A percentile compares a stretch with the other conserved stretches of the same genome.
These are phyloP conservation scores for Yamadazyma kanchanaburiensis DNA, from an alignment of 1,139 yeast genomes.

Conservation along the genomic window DNA sequence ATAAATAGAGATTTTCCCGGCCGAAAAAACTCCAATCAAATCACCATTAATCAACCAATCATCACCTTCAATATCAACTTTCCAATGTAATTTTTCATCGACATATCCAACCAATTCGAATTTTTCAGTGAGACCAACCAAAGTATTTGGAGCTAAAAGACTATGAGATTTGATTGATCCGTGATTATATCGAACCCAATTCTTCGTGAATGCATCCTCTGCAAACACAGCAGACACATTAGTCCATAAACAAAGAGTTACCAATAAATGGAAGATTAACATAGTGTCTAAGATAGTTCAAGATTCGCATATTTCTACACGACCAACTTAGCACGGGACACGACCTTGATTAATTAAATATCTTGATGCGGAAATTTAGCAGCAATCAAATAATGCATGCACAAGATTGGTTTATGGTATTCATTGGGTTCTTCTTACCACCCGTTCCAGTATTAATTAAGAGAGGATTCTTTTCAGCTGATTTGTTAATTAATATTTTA, in stretches of 20 bases:
- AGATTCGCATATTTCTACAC: too few species aligned
- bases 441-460: slow-evolving; percentile 80
- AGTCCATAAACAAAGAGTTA: too few species aligned
- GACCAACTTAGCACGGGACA: too few species aligned
- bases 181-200: slow-evolving; percentile 16
- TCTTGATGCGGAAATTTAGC: too few species aligned
- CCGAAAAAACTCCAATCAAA: too few species aligned
- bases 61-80: slow-evolving; percentile 10
- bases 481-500: slow-evolving; percentile 69
- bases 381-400: slow-evolving; percentile 58
- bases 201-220: slow-evolving; percentile 38
- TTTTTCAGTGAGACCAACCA: slow-evolving; percentile 24
- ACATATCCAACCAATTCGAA: slow-evolving; percentile 17
- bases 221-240: slow-evolving; percentile 17
- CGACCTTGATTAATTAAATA: too few species aligned
- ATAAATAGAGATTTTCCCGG: slow-evolving; percentile 3
- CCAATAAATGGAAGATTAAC: too few species aligned
- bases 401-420: slow-evolving; percentile 75
- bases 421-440: slow-evolving; percentile 77
- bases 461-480: slow-evolving; percentile 70
- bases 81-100: slow-evolving; percentile 14
- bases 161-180: slow-evolving; percentile 7
- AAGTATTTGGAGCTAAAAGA: slow-evolving; percentile 12
- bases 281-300: too few species aligned
- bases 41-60: slow-evolving; percentile 14